A percentile compares a stretch with the other conserved stretches of the same genome.
Conservation (phyloP, 441 rosid species). For the Populus hybrid region DNA sequence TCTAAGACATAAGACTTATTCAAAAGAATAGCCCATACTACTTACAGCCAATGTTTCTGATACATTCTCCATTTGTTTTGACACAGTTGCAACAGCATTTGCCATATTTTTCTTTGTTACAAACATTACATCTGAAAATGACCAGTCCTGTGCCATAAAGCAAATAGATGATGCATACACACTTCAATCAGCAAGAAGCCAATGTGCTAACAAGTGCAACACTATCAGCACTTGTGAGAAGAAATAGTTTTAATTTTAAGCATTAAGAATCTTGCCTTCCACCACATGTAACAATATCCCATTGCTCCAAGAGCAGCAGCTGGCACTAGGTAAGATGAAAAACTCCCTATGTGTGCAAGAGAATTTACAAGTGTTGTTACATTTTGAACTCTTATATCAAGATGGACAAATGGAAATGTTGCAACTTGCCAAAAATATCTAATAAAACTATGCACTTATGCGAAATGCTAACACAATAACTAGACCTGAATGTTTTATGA, state of each 20-base stretch:
- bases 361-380: constrained; percentile 3
- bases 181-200: constrained; percentile 6
- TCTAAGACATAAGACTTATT: constrained; percentile 7
- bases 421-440: not conserved
- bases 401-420: not conserved
- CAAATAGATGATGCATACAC: constrained; percentile 4
- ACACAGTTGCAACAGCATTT: constrained; percentile 66
- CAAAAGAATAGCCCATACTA: constrained; percentile 13
- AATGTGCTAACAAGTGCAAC: constrained; percentile 3
- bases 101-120: constrained; percentile 88
- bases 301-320: constrained; percentile 92
- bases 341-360: constrained; percentile 44
- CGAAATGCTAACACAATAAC: not conserved
- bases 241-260: constrained; percentile 17
- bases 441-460: not conserved
- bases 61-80: constrained; percentile 79
- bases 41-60: constrained; percentile 69
- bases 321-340: constrained; percentile 76
- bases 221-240: not conserved
- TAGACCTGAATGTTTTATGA: not conserved
- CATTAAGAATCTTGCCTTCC: constrained; percentile 58
- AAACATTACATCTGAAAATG: constrained; percentile 82
- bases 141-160: constrained; percentile 62
- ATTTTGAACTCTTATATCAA: constrained; percentile 2
- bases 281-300: constrained; percentile 96